Conservation (phyloP, 495 filamentous ascomycete species). For the Durotheca rogersii region DNA sequence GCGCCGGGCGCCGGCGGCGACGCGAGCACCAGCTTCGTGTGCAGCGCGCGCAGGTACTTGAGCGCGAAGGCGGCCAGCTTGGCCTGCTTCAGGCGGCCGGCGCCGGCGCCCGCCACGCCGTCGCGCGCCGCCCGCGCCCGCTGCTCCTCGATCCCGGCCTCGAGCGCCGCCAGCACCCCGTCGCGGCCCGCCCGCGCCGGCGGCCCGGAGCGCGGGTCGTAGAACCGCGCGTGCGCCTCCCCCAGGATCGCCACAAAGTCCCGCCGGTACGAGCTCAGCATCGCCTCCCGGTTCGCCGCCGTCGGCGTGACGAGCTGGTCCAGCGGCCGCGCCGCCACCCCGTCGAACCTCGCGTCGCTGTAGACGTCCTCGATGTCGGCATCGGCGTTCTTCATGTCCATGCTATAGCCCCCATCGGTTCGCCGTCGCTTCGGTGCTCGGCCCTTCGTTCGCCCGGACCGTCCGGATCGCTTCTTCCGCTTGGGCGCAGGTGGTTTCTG, state of each 20-base stretch:
- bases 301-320: slow-evolving; percentile 17
- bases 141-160: background rate
- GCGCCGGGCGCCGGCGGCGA: background rate
- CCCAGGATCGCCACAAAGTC: slow-evolving; percentile 1
- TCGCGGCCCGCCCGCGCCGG: background rate
- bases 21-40: slow-evolving; percentile 9
- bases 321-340: background rate
- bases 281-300: slow-evolving; percentile 1
- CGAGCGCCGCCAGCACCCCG: background rate
- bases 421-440: slow-evolving; percentile 1
- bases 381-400: slow-evolving; percentile 4
- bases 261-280: background rate
- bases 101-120: background rate
- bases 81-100: background rate
- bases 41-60: slow-evolving; percentile 18
- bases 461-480: background rate
- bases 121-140: background rate
- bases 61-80: slow-evolving; percentile 2
- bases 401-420: background rate
- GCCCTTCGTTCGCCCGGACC: background rate
- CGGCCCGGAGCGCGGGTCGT: background rate
- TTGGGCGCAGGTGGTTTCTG: background rate
- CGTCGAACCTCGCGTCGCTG: background rate
- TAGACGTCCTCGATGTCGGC: slow-evolving; percentile 20
- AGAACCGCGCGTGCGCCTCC: background rate